A percentile compares a stretch with the other conserved stretches of the same genome.
Conservation (phyloP, 148 eudicot genomes). For the Nyssa sinensis region DNA sequence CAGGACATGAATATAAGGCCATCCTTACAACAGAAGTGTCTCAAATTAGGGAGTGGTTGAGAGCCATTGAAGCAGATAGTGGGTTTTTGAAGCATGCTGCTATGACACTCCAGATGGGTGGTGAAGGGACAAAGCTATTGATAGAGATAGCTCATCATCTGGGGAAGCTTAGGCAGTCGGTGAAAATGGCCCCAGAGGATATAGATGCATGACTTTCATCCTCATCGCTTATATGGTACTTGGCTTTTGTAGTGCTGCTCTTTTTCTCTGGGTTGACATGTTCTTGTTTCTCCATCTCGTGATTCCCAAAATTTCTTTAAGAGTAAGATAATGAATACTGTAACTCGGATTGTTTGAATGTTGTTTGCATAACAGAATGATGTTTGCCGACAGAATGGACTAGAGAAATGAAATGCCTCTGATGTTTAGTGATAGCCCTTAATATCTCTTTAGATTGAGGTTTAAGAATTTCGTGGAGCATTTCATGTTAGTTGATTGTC, state of each 20-base stretch:
- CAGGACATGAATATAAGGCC: constrained; percentile 32
- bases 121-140: constrained; percentile 57
- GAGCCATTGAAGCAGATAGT: constrained; percentile 58
- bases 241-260: not conserved
- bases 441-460: too few relatives aligned
- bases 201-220: constrained; percentile 22
- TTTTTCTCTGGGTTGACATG: not conserved
- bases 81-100: constrained; percentile 59
- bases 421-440: too few relatives aligned
- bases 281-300: not conserved
- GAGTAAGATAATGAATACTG: too few relatives aligned
- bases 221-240: constrained; percentile 12
- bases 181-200: constrained; percentile 20
- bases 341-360: too few relatives aligned
- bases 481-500: too few relatives aligned
- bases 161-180: constrained; percentile 40
- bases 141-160: constrained; percentile 62
- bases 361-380: too few relatives aligned
- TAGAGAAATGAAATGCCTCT: too few relatives aligned
- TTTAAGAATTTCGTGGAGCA: not conserved
- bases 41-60: constrained; percentile 47
- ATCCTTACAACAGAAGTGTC: constrained; percentile 45
- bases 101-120: constrained; percentile 54
- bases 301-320: not conserved
- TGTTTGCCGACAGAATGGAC: too few relatives aligned